phyloP scores from a whole-genome alignment of 164 flowering plant genomes.

The Platanus orientalis region DNA sequence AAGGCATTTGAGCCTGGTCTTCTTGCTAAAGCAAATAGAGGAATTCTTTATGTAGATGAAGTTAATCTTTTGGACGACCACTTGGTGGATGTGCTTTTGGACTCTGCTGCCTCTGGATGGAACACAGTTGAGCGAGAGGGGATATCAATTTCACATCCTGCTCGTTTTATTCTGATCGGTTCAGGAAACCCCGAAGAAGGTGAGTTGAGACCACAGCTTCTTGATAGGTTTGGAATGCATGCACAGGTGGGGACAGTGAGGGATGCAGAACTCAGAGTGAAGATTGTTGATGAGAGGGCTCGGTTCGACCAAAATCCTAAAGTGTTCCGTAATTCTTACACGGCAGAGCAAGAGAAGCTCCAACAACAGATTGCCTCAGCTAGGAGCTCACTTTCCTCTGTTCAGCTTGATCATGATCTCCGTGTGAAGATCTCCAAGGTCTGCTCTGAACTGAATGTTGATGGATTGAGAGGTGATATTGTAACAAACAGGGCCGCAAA shows the following conservation, averaged over 20 bases:
- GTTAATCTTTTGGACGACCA: conserved; percentile 94
- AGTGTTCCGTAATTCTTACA: conserved; percentile 71
- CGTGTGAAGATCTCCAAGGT: conserved; percentile 90
- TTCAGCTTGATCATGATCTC: conserved; percentile 78
- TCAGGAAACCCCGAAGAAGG: conserved; percentile 99
- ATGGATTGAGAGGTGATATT: conserved; percentile 89
- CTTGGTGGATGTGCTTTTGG: conserved; percentile 83
- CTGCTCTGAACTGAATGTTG: conserved; percentile 89
- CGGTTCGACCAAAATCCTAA: conserved; percentile 80
- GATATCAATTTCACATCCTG: conserved; percentile 98
- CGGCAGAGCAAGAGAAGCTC: conserved; percentile 80
- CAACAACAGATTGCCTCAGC: conserved; percentile 77
- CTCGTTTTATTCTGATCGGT: conserved; percentile 88
- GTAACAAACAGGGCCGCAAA: conserved; percentile 90
- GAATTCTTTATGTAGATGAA: conserved; percentile 95
- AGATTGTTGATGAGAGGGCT: conserved; percentile 94
- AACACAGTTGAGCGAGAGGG: conserved; percentile 97
- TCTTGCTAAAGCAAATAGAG: conserved; percentile 90
- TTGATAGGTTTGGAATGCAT: conserved; percentile 98
- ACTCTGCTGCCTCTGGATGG: conserved; percentile 98
- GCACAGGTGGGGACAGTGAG: conserved; percentile 96
- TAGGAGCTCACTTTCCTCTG: conserved; percentile 57
- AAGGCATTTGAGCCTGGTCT: conserved; percentile 98
- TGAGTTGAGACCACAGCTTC: conserved; percentile 94
- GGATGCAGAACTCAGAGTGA: conserved; percentile 93